Evolutionary conservation across 768 basidiomycete species (phyloP).

Genomic region (Xerocomellus dryophilus): DNA sequence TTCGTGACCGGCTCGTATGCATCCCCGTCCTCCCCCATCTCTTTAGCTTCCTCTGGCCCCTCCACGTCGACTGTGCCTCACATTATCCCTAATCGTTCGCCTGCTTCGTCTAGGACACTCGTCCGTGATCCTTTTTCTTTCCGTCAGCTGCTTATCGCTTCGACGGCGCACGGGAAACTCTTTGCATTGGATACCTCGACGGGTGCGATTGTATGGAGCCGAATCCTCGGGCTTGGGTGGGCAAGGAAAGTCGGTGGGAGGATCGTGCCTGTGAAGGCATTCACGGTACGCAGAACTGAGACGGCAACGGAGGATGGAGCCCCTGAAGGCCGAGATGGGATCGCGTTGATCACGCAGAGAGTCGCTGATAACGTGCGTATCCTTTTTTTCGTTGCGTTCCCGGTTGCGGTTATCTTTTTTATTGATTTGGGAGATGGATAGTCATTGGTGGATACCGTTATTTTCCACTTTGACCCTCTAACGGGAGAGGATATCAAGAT

Average conservation of each 20-base stretch:
- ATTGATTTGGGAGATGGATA: conserved; percentile 27
- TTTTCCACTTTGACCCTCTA: conserved; percentile 76
- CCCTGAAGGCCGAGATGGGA: conserved; percentile 40
- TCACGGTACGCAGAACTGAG: conserved; percentile 37
- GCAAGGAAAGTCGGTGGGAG: conserved; percentile 53
- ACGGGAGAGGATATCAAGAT: conserved; percentile 61
- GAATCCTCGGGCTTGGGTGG: conserved; percentile 71
- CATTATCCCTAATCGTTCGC: conserved; percentile 18
- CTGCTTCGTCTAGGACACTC: conserved; percentile 38
- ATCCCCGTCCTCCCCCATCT: conserved; percentile 40
- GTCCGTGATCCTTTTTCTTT: conserved; percentile 83
- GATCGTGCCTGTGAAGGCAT: conserved; percentile 60
- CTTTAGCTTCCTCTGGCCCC: conserved; percentile 6
- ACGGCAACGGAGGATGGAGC: conserved; percentile 24
- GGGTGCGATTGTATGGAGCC: conserved; percentile 78
- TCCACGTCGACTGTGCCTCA: conserved; percentile 18
- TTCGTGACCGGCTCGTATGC: conserved; percentile 69
- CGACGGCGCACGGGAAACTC: conserved; percentile 68
- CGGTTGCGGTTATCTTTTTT: background rate
- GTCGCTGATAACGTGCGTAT: conserved; percentile 57
- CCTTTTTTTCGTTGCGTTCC: background rate
- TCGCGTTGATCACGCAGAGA: conserved; percentile 61
- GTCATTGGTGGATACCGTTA: conserved; percentile 64
- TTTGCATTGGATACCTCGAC: conserved; percentile 80
- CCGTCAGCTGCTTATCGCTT: conserved; percentile 74